Conservation (phyloP, 495 filamentous ascomycete genomes). For the Cercophora samala region DNA sequence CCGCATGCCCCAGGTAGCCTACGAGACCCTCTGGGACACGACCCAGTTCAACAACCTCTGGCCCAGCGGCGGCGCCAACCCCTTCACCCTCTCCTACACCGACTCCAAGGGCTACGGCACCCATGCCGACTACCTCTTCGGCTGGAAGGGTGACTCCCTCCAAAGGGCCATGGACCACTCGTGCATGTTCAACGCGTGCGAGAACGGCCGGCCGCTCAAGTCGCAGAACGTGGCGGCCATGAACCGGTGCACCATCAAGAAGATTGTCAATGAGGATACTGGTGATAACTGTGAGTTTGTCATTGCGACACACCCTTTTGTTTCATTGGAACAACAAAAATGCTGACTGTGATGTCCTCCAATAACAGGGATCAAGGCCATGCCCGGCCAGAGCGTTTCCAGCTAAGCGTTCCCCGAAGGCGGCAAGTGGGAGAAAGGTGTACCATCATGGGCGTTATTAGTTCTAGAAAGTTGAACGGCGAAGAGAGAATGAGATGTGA, state of each 20-base stretch:
- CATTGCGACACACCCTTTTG: no score
- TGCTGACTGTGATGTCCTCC: neutral
- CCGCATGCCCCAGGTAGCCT: slow-evolving; percentile 47
- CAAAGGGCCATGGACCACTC: slow-evolving; percentile 47
- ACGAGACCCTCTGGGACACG: slow-evolving; percentile 53
- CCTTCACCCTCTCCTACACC: slow-evolving; percentile 41
- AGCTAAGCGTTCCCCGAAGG: neutral
- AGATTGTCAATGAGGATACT: slow-evolving; percentile 42
- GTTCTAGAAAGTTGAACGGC: neutral
- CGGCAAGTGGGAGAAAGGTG: neutral
- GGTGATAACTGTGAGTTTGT: slow-evolving; percentile 46
- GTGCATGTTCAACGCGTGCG: slow-evolving; percentile 49
- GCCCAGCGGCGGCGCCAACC: slow-evolving; percentile 44
- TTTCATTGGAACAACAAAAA: no score
- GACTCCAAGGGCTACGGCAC: slow-evolving; percentile 42
- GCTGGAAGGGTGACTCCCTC: slow-evolving; percentile 47
- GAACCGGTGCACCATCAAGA: slow-evolving; percentile 46
- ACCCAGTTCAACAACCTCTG: slow-evolving; percentile 47
- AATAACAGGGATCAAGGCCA: slow-evolving; percentile 3
- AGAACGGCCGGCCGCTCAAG: slow-evolving; percentile 39
- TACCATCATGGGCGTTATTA: neutral
- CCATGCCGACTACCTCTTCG: slow-evolving; percentile 49
- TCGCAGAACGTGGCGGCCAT: slow-evolving; percentile 43
- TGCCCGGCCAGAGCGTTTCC: neutral
- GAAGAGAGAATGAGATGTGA: neutral